A percentile compares a stretch with the other conserved stretches of the same genome.
Evolutionary conservation across 768 basidiomycete species (phyloP).

Genomic region (Boletus rubescentipes): DNA sequence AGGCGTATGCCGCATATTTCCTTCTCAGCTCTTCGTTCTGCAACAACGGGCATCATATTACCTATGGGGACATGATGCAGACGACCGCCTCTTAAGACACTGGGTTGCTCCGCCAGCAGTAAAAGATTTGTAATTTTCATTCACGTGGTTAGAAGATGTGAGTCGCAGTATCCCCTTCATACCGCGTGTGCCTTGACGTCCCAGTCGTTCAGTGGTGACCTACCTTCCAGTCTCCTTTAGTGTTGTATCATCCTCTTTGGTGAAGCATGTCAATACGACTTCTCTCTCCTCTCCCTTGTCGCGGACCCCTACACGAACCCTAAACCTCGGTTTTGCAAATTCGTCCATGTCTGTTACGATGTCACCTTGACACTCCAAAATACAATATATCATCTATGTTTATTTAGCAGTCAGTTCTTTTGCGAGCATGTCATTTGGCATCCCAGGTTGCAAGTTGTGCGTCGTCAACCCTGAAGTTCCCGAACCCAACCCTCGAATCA

Average conservation of each 20-base stretch:
- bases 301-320: neutral
- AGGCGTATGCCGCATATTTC: conserved; percentile 56
- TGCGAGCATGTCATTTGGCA: neutral
- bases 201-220: neutral
- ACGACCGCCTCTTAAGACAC: conserved; percentile 25
- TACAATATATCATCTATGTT: conserved; percentile 7
- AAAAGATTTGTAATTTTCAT: conserved; percentile 23
- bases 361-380: conserved; percentile 1
- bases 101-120: conserved; percentile 25
- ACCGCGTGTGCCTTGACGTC: conserved; percentile 3
- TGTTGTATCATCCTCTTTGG: conserved; percentile 12
- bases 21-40: conserved; percentile 54
- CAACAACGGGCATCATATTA: conserved; percentile 59
- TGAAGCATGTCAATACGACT: neutral
- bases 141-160: conserved; percentile 8
- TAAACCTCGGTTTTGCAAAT: neutral
- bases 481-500: neutral
- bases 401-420: neutral
- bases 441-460: neutral
- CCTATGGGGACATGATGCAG: conserved; percentile 51
- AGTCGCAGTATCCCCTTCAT: neutral
- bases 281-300: neutral
- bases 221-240: neutral
- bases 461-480: neutral
- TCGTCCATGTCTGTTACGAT: neutral